Evolutionary conservation across 169 alveolate genomes (phyloP), one percentile per base, ranked within the genome.

Genomic region (Plasmodium sp.): DNA sequence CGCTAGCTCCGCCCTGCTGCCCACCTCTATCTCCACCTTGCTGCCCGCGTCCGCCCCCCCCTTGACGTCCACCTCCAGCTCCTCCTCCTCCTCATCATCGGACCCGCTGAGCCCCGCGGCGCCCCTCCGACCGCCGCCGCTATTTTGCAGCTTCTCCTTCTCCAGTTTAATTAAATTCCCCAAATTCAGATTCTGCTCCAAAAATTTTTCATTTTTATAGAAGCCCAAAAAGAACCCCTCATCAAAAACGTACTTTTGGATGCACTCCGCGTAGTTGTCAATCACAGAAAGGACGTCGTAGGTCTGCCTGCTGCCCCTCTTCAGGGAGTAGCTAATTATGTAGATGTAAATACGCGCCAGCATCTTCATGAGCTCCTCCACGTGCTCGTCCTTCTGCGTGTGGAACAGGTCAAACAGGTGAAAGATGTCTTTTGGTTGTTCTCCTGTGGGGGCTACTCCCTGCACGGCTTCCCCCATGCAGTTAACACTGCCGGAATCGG

Each of bases 201-300:
- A 54, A 75, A 75, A 48, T 18, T 86, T 86, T 3, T 86, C 85
- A 86, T 86, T 86, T 58, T 77, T 86, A 33, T 86, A 77, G 77
- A 86, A 86, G 9, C 67, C 48, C 3, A 3, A n/a, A 75, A 75
- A 86, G 31, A 86, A 86, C 14, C 41, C n/a, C 41, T 86, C 86
- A 51, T 86, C 84, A 33, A 75, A 86, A 3, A 86, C 86, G 31
- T 86, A 86, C 43, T 86, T 86, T 45, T 86, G 93, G n/a, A 86
- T 86, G 56, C 86, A 75, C 73, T 86, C 93, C 22, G 93, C 93
- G 72, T 86, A 86, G 71, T 86, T 75, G 22, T 86, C 93, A 0
- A 86, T 34, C 31, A 86, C 80, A 5, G 93, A 86, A 22, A 86
- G 41, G 10, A 86, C 58, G 45, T 86, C 82, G 43, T 79, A 77